Evolutionary conservation across 805 yeast species (phyloP).

Genomic region (Lipomyces starkeyi): DNA sequence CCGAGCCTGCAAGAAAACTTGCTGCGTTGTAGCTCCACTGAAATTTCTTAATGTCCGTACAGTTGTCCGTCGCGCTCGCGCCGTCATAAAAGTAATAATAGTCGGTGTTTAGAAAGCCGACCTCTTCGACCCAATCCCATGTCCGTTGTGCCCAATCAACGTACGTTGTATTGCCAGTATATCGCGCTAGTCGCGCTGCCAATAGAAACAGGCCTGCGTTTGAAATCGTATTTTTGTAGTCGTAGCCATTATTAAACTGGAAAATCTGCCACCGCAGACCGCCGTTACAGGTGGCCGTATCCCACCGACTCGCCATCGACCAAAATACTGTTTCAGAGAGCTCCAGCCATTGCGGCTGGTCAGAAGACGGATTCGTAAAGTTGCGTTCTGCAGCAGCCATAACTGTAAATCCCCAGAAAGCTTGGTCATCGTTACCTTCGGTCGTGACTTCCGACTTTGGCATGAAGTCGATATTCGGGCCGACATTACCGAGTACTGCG

Average conservation of each 20-base stretch:
- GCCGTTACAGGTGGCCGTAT: constrained; percentile 71
- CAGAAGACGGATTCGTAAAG: constrained; percentile 70
- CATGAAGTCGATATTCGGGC: constrained; percentile 75
- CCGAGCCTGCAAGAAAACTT: constrained; percentile 75
- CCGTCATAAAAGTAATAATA: constrained; percentile 58
- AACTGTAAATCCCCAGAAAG: constrained; percentile 93
- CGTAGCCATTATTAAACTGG: constrained; percentile 91
- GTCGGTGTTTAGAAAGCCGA: constrained; percentile 50
- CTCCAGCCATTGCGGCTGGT: constrained; percentile 76
- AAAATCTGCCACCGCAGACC: constrained; percentile 97
- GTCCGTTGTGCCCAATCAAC: constrained; percentile 70
- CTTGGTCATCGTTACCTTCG: constrained; percentile 98
- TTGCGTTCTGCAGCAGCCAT: constrained; percentile 91
- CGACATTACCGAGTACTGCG: constrained; percentile 75
- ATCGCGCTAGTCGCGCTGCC: constrained; percentile 83
- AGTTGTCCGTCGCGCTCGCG: constrained; percentile 56
- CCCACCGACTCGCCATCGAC: constrained; percentile 93
- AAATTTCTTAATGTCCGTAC: constrained; percentile 61
- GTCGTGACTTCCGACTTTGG: constrained; percentile 88
- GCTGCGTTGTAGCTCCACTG: constrained; percentile 93
- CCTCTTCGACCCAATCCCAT: constrained; percentile 70
- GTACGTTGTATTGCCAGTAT: constrained; percentile 72
- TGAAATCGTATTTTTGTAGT: constrained; percentile 88
- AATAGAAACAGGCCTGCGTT: constrained; percentile 81
- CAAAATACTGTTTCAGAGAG: constrained; percentile 89